A percentile compares a stretch with the other conserved stretches of the same genome.
phyloP scores from a whole-genome alignment of 345 rosid genomes.

The Rhodamnia argentea region DNA sequence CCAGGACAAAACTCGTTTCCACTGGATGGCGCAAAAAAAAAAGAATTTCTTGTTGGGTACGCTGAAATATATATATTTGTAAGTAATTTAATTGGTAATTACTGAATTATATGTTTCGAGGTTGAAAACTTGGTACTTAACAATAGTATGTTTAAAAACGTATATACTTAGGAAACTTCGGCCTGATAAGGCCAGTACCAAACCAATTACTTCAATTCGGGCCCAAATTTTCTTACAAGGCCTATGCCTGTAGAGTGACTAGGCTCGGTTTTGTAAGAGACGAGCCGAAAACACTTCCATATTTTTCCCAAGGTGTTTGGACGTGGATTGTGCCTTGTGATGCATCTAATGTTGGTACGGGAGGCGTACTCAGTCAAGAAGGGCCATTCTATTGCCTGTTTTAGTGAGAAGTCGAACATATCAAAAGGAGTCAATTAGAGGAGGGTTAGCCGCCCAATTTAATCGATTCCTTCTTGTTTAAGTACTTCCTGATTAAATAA shows the following conservation, averaged over 20 bases:
- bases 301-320: neutral
- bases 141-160: neutral
- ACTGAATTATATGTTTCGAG: neutral
- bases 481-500: no score
- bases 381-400: neutral
- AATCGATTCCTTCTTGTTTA: no score
- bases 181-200: neutral
- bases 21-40: neutral
- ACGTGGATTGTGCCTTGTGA: neutral
- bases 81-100: neutral
- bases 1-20: neutral
- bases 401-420: neutral
- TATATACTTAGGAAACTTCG: neutral
- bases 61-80: neutral
- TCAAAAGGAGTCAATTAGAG: neutral
- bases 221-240: neutral
- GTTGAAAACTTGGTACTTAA: neutral
- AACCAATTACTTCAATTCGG: neutral
- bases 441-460: no score
- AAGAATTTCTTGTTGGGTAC: neutral
- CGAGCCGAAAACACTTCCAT: neutral
- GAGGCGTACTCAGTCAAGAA: neutral
- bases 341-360: neutral
- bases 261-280: neutral
- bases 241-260: neutral